Percentiles rank a stretch among this genome's conserved stretches.
phyloP scores from a whole-genome alignment of 805 yeast genomes.

The Wickerhamiella azymoides region DNA sequence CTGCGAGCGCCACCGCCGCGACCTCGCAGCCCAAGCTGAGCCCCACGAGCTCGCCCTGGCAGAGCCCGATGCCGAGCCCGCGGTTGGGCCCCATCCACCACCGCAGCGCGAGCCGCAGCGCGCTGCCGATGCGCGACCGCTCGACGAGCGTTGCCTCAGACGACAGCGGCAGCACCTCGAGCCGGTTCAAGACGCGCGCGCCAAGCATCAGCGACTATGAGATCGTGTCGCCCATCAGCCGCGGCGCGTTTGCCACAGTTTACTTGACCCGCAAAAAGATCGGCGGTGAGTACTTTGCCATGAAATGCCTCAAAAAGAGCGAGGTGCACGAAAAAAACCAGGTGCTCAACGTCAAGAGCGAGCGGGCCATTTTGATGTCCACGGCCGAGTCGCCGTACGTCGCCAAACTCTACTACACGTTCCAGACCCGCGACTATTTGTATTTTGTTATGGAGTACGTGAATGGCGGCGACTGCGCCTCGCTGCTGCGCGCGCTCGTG shows the following conservation, averaged over 20 bases:
- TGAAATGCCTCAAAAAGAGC: constrained; percentile 76
- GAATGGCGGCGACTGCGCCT: constrained; percentile 92
- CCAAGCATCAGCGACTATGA: constrained; percentile 63
- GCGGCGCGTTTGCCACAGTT: constrained; percentile 96
- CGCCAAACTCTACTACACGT: constrained; percentile 74
- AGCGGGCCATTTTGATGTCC: constrained; percentile 95
- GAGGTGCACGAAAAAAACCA: constrained; percentile 98
- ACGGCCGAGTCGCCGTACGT: constrained; percentile 76
- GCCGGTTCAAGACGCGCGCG: neutral
- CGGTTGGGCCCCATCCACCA: constrained; percentile 3
- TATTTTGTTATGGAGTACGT: constrained; percentile 93
- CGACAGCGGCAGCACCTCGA: neutral
- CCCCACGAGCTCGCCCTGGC: constrained; percentile 8
- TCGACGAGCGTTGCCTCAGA: constrained; percentile 1
- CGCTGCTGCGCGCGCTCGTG: constrained; percentile 69
- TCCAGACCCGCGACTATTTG: constrained; percentile 75
- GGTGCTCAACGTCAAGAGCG: constrained; percentile 85
- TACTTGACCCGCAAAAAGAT: constrained; percentile 67
- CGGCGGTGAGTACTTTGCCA: constrained; percentile 92
- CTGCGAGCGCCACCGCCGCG: no score
- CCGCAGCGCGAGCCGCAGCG: constrained; percentile 1
- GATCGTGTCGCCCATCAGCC: constrained; percentile 80
- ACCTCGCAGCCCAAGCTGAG: neutral
- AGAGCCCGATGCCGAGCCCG: constrained; percentile 7
- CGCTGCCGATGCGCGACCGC: neutral